Percentiles rank a stretch among this genome's conserved stretches.
These are phyloP conservation scores for Lunularia cruciata DNA, from an alignment of 225 moss, liverwort and hornwort species.

Conservation along the genomic window DNA sequence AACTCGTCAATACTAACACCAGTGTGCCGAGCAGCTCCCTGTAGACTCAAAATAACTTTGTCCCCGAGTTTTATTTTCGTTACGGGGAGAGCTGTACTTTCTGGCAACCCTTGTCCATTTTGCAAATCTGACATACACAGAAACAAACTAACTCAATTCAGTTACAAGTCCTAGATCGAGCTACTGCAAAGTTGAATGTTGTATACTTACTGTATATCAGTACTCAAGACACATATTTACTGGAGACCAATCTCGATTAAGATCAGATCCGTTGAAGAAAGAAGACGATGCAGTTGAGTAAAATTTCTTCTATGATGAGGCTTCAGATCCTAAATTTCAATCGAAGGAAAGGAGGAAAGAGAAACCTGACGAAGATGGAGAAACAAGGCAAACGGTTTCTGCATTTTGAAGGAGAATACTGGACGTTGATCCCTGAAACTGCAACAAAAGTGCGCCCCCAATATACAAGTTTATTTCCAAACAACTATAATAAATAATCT, in stretches of 20 bases:
- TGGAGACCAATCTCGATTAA: neutral
- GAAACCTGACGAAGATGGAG: constrained; percentile 44
- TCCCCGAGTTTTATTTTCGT: constrained; percentile 71
- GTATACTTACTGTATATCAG: neutral
- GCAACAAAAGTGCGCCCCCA: constrained; percentile 12
- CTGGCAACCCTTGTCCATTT: neutral
- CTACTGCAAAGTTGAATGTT: neutral
- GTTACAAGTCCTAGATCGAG: neutral
- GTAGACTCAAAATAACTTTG: constrained; percentile 58
- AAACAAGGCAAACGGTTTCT: constrained; percentile 83
- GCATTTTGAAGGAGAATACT: constrained; percentile 89
- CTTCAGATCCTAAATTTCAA: neutral
- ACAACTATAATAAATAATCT: neutral
- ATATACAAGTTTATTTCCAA: neutral
- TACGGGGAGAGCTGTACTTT: constrained; percentile 58
- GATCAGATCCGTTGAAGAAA: no score
- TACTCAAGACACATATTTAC: no score
- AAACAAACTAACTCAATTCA: neutral
- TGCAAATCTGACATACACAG: constrained; percentile 12
- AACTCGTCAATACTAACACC: constrained; percentile 53
- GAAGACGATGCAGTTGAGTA: no score
- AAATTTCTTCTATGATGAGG: neutral
- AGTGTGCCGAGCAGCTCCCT: constrained; percentile 51
- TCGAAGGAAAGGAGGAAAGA: neutral
- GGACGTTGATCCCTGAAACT: constrained; percentile 52